Base-by-base conservation (phyloP, 2,329 filamentous ascomycete genomes). In the Penicillium sp. region DNA sequence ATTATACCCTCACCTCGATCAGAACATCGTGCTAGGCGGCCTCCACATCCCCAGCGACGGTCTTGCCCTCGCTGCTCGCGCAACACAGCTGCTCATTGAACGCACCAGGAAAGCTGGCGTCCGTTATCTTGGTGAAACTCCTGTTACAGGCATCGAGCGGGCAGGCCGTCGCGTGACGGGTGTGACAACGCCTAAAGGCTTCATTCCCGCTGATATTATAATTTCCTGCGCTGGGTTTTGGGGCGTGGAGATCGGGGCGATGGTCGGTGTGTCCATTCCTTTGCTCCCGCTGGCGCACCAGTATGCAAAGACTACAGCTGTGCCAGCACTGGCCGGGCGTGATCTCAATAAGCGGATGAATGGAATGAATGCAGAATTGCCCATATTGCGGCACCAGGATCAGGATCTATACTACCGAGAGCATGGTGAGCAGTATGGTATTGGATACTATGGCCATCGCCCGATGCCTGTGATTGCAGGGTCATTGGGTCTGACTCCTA, bases 181-280 rank as follows among this genome's bases (percentile, higher is more conserved):
- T 2, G 85, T 88, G 0, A 72, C 61, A 1, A 86, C 83, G 0
- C 72, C 76, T 1, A 71, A 70, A 4, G 80, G 80, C 23, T 79
- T 67, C 0, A 76, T 87, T 21, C 74, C 81, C 0, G 85, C 85
- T 0, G 85, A 88, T 54, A 82, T 87, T 25, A 77, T 88, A 50
- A 71, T 88, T 37, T 87, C 84, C 1, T 88, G 85, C 59, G 85
- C 84, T 7, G 85, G 85, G 0, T 86, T 88, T 69, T 88, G 85
- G 85, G 85, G 85, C 11, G 85, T 87, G 8, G 85, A 88, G 66
- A 75, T 88, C 7, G 85, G 85, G 23, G 82, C 80, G 6, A 85
- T 88, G 85, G 78, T 83, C 43, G 85, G 80, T 4, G 64, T 87
- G 13, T 73, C 80, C 1, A 79, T 88, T 23, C 85, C 85, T 7